phyloP scores from a whole-genome alignment of 1,139 yeast species.

The Taphrina sp. region DNA sequence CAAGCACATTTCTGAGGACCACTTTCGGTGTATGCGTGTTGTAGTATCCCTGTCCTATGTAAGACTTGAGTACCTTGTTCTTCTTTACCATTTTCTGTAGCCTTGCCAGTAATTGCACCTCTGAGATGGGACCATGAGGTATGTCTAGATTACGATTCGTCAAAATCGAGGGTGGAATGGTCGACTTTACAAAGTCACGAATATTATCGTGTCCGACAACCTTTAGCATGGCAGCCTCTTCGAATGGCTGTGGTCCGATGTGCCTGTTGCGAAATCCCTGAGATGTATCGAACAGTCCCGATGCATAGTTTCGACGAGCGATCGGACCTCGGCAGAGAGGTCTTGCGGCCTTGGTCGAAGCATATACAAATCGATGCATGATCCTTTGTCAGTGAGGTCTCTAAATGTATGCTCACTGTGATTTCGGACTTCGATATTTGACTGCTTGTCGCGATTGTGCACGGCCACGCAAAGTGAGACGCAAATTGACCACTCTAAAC shows the following conservation, averaged over 20 bases:
- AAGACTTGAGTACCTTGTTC: slow-evolving; percentile 67
- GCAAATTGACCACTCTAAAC: too few relatives aligned
- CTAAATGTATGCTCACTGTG: too few relatives aligned
- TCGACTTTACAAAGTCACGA: slow-evolving; percentile 65
- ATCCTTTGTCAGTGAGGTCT: too few relatives aligned
- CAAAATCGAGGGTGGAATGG: slow-evolving; percentile 75
- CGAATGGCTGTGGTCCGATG: slow-evolving; percentile 69
- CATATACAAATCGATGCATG: too few relatives aligned
- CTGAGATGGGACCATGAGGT: slow-evolving; percentile 74
- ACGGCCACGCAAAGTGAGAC: too few relatives aligned
- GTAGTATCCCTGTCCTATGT: slow-evolving; percentile 92
- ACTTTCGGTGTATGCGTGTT: slow-evolving; percentile 90
- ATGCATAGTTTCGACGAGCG: slow-evolving; percentile 1
- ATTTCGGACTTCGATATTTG: too few relatives aligned
- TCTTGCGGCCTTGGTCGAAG: too few relatives aligned
- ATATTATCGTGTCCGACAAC: slow-evolving; percentile 66
- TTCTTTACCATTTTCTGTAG: slow-evolving; percentile 67
- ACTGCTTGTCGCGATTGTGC: too few relatives aligned
- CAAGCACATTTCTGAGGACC: slow-evolving; percentile 85
- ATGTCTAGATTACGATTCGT: slow-evolving; percentile 63
- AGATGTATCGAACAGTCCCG: slow-evolving; percentile 20
- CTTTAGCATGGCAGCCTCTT: slow-evolving; percentile 64
- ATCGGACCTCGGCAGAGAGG: too few relatives aligned
- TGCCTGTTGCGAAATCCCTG: slow-evolving; percentile 58
- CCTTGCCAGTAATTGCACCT: slow-evolving; percentile 72